A percentile compares a stretch with the other conserved stretches of the same genome.
phyloP scores from a whole-genome alignment of 1,139 yeast species.

The Saccharomyces hybrid region DNA sequence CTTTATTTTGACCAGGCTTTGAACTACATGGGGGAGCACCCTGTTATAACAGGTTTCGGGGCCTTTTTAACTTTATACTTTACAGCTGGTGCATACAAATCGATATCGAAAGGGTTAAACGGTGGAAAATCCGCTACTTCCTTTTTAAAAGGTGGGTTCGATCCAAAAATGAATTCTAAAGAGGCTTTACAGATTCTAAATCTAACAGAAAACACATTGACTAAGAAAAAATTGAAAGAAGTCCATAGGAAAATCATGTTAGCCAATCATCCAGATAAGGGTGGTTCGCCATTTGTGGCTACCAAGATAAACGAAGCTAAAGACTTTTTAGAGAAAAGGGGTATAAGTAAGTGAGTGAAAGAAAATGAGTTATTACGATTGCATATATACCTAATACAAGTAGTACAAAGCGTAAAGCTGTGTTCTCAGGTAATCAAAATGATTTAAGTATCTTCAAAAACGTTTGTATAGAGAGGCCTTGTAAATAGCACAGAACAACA shows the following conservation, averaged over 20 bases:
- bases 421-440: not conserved
- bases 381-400: not conserved
- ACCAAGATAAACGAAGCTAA: constrained; percentile 97
- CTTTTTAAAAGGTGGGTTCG: constrained; percentile 75
- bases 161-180: constrained; percentile 76
- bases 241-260: constrained; percentile 90
- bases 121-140: constrained; percentile 37
- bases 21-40: constrained; percentile 67
- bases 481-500: not conserved
- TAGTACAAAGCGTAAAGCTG: not conserved
- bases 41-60: constrained; percentile 72
- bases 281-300: constrained; percentile 92
- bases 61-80: constrained; percentile 57
- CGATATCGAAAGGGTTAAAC: constrained; percentile 53
- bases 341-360: constrained; percentile 15
- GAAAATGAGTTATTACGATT: not conserved
- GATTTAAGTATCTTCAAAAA: constrained; percentile 9
- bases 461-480: not conserved
- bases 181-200: constrained; percentile 89
- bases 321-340: constrained; percentile 78
- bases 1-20: constrained; percentile 61
- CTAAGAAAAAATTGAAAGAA: constrained; percentile 76
- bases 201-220: constrained; percentile 69
- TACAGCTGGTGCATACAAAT: constrained; percentile 62
- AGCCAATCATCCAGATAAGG: constrained; percentile 95